Conservation (phyloP, 805 yeast species). For the Kodamaea nitidulidarum region DNA sequence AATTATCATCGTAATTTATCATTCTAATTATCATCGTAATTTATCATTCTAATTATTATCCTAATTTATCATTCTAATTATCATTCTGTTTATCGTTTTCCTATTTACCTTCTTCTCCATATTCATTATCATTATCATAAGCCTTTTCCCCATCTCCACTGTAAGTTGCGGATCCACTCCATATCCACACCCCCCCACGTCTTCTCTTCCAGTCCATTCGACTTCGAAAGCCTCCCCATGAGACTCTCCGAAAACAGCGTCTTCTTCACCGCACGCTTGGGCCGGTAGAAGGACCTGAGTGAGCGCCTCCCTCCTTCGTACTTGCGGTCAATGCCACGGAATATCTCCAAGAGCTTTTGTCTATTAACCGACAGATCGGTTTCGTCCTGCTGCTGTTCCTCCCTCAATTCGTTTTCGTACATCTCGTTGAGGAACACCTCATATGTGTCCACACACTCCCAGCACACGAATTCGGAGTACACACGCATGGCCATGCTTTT, state of each 20-base stretch:
- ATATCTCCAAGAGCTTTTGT: slow-evolving; percentile 16
- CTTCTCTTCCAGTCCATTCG: slow-evolving; percentile 18
- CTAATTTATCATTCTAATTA: too few species aligned
- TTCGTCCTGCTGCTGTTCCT: background rate
- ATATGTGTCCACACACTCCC: slow-evolving; percentile 55
- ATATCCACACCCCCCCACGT: slow-evolving; percentile 10
- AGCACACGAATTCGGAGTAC: slow-evolving; percentile 58
- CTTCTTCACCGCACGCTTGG: slow-evolving; percentile 11
- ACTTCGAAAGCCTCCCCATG: slow-evolving; percentile 17
- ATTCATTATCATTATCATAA: background rate
- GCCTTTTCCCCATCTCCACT: slow-evolving; percentile 5
- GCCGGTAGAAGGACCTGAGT: slow-evolving; percentile 11
- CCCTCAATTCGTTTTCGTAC: slow-evolving; percentile 14
- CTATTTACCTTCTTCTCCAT: background rate
- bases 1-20: too few species aligned
- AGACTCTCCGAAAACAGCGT: slow-evolving; percentile 19
- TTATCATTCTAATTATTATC: too few species aligned
- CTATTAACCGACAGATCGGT: background rate
- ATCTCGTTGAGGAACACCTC: slow-evolving; percentile 48
- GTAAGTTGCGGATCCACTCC: slow-evolving; percentile 14
- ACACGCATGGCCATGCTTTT: slow-evolving; percentile 15
- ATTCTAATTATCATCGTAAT: too few species aligned
- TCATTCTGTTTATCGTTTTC: too few species aligned
- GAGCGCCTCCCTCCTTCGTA: slow-evolving; percentile 14
- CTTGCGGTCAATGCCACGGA: slow-evolving; percentile 17